Base-by-base conservation (phyloP, 805 yeast genomes). In the Suhomyces prunicola region DNA sequence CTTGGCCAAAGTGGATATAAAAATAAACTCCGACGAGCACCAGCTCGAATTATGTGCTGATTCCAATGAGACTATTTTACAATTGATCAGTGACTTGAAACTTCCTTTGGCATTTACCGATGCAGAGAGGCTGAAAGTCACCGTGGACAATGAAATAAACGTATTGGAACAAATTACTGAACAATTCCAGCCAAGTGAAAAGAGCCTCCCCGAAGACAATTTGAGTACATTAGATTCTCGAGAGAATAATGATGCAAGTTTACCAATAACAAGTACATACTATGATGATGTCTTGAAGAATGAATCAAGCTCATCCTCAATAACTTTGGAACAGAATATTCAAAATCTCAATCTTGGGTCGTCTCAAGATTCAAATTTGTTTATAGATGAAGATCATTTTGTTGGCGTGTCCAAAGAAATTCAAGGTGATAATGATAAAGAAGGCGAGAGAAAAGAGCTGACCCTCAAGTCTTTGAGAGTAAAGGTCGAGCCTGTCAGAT, bases 1-100 rank as follows among this genome's bases (percentile, higher is more conserved):
- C 44, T 44, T 63, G 23, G 60, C 80, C 0, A 44, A 69, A 1
- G 50, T 80, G 2, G 82, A 78, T 47, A 45, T 85, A 29, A 79
- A 78, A 46, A 61, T 84, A 8, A 76, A 76, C 49, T 57, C 82
- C 6, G 88, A 83, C 52, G 70, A 71, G 15, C 64, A 79, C 13
- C 73, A 70, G 19, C 46, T 86, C 1, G 84, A 83, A 24, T 53
- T 86, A 2, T 91, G 97, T 71, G 93, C 97, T 1, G 98, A 92
- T 64, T 90, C 97, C 0, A 78, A 85, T 0, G 87, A 89, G 60
- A 82, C 93, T 10, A 67, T 92, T 42, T 55, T 83, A 2, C 96
- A 87, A 56, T 61, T 88, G 7, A 57, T 86, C 8, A 84, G 82
- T 54, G 96, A 90, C 61, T 72, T 92, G 60, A 88, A 87, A 59